Evolutionary conservation across 768 basidiomycete species (phyloP).

Genomic region (Pleurotus sapidus): DNA sequence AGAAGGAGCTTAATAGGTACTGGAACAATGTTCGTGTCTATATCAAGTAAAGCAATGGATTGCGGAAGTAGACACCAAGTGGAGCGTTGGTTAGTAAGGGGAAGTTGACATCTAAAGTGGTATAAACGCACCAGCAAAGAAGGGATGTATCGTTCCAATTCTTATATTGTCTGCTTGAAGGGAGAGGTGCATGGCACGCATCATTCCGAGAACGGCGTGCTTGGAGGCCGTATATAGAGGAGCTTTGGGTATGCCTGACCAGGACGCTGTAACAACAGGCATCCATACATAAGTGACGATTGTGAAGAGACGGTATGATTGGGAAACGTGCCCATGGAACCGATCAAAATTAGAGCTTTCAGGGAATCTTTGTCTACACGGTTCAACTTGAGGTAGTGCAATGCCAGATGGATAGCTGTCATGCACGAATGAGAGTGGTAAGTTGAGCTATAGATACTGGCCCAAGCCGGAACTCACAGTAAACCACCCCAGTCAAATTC

Average conservation of each 20-base stretch:
- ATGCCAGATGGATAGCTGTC: conserved; percentile 45
- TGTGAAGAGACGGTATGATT: neutral
- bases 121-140: conserved; percentile 42
- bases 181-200: conserved; percentile 42
- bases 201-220: conserved; percentile 50
- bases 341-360: conserved; percentile 50
- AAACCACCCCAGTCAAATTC: conserved; percentile 44
- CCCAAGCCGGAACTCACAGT: conserved; percentile 33
- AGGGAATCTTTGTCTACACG: conserved; percentile 31
- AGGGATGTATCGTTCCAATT: conserved; percentile 47
- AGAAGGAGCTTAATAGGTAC: conserved; percentile 36
- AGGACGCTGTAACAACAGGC: conserved; percentile 38
- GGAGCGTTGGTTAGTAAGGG: neutral
- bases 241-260: conserved; percentile 39
- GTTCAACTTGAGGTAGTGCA: conserved; percentile 44
- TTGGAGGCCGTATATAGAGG: conserved; percentile 51
- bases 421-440: neutral
- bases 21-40: conserved; percentile 47
- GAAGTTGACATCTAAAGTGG: neutral
- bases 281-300: neutral
- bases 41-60: neutral
- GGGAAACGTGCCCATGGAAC: conserved; percentile 44
- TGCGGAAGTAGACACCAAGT: too few relatives aligned
- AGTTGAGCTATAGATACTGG: neutral
- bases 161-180: conserved; percentile 36